Evolutionary conservation across 352 stramenopile genomes (phyloP).

Genomic region (Globisporangium cystogenes): DNA sequence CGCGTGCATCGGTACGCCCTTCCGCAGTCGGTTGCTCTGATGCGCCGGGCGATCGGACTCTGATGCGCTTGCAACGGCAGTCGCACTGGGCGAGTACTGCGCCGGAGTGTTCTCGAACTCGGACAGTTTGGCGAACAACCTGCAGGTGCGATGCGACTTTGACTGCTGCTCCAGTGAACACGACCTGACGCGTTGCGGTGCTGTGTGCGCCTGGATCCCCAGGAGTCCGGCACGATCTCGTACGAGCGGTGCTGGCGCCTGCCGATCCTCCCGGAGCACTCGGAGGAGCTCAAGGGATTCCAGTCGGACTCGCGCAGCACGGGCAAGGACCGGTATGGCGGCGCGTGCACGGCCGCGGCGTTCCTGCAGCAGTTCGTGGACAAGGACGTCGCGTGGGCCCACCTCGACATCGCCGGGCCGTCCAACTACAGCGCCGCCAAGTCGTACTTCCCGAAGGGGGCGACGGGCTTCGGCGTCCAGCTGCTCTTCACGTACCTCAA

Average conservation of each 20-base stretch:
- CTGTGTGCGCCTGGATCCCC: not conserved
- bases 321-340: conserved; percentile 69
- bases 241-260: conserved; percentile 88
- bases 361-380: conserved; percentile 89
- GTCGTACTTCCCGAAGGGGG: conserved; percentile 83
- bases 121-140: conserved; percentile 65
- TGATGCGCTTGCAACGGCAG: conserved; percentile 13
- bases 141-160: conserved; percentile 29
- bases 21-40: not conserved
- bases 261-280: conserved; percentile 85
- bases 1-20: conserved; percentile 66
- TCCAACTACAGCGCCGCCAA: conserved; percentile 77
- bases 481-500: conserved; percentile 84
- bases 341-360: conserved; percentile 78
- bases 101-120: conserved; percentile 92
- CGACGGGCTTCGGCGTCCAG: conserved; percentile 86
- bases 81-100: conserved; percentile 85
- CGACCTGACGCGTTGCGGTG: too few species aligned
- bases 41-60: not conserved
- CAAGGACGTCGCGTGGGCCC: conserved; percentile 82
- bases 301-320: conserved; percentile 82
- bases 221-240: conserved; percentile 48
- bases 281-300: conserved; percentile 68
- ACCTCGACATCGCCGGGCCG: conserved; percentile 86
- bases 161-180: too few species aligned